Evolutionary conservation across 2,329 filamentous ascomycete species (phyloP).

Genomic region (Colletotrichum gloeosporioides): DNA sequence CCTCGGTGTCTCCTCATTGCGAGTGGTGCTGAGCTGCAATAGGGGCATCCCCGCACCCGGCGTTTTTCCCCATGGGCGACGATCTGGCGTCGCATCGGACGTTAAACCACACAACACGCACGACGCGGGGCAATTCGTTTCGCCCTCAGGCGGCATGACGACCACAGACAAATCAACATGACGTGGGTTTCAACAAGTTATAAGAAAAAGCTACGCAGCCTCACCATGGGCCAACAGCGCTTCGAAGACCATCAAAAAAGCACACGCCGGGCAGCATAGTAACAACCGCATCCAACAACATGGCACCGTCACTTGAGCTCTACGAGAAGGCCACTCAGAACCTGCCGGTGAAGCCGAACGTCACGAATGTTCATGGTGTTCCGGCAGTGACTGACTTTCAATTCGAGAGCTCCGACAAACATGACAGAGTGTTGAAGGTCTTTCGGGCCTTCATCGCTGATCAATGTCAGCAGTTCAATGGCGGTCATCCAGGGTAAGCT

Average conservation of each 20-base stretch:
- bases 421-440: slow-evolving; percentile 54
- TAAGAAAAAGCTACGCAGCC: not conserved
- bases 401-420: slow-evolving; percentile 11
- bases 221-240: rapidly evolving
- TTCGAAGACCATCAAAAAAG: not conserved
- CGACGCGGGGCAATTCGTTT: not conserved
- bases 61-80: not conserved
- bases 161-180: not conserved
- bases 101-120: not conserved
- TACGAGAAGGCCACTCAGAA: slow-evolving; percentile 11
- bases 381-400: not conserved
- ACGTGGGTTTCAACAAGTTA: not conserved
- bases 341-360: slow-evolving; percentile 6
- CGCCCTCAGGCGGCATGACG: not conserved
- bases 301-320: slow-evolving; percentile 14
- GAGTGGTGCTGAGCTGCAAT: not conserved
- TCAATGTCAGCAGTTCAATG: slow-evolving; percentile 72
- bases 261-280: not conserved
- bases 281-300: not conserved
- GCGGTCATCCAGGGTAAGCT: slow-evolving; percentile 74
- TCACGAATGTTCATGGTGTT: not conserved
- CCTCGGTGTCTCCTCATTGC: not conserved
- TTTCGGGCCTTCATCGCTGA: slow-evolving; percentile 71
- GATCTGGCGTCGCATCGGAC: not conserved
- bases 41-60: not conserved